Conservation (phyloP, 345 rosid genomes). For the Eucalyptus regnans region DNA sequence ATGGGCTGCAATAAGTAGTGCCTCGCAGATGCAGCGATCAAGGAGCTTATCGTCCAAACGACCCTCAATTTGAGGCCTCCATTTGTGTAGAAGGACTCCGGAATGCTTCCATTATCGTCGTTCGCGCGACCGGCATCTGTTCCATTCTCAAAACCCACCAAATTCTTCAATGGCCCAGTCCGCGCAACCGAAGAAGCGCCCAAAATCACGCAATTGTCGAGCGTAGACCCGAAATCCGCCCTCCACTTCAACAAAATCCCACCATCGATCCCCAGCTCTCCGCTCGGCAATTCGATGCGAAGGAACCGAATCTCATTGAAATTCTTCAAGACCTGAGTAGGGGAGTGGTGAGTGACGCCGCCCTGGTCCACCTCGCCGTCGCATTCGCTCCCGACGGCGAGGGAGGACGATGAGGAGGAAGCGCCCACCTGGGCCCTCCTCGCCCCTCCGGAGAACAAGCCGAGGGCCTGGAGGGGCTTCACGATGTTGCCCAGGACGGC, state of each 20-base stretch:
- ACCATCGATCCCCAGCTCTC: slow-evolving; percentile 83
- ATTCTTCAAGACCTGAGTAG: slow-evolving; percentile 82
- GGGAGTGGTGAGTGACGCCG: slow-evolving; percentile 92
- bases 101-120: slow-evolving; percentile 71
- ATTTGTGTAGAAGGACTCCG: slow-evolving; percentile 90
- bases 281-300: slow-evolving; percentile 77
- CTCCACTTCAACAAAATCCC: slow-evolving; percentile 86
- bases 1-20: slow-evolving; percentile 89
- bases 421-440: slow-evolving; percentile 8
- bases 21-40: slow-evolving; percentile 92
- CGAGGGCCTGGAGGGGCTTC: slow-evolving; percentile 72
- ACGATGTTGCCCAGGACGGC: slow-evolving; percentile 52
- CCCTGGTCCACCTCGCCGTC: slow-evolving; percentile 65
- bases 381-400: slow-evolving; percentile 28
- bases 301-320: slow-evolving; percentile 82
- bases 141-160: slow-evolving; percentile 3
- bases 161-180: not conserved
- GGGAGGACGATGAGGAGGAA: slow-evolving; percentile 1
- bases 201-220: slow-evolving; percentile 80
- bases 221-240: slow-evolving; percentile 93
- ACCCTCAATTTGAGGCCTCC: slow-evolving; percentile 88
- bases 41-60: slow-evolving; percentile 93
- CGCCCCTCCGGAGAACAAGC: slow-evolving; percentile 56
- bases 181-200: slow-evolving; percentile 63
- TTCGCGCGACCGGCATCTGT: slow-evolving; percentile 6